Evolutionary conservation across 495 filamentous ascomycete genomes (phyloP).

Genomic region (Trichoderma parareesei): DNA sequence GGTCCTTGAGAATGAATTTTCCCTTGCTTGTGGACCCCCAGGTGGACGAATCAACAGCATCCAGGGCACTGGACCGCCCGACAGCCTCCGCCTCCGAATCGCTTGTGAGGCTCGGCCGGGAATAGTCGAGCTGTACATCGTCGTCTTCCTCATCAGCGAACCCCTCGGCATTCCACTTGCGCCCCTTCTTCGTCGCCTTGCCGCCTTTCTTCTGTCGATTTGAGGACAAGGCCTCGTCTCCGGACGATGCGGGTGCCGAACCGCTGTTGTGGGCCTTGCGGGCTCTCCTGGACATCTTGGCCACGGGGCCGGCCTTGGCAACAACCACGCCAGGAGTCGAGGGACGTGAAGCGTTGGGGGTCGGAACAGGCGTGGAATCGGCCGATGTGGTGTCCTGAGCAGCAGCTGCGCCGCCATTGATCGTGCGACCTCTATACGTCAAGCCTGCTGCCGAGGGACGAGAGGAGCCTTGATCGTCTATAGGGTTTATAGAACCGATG

Average conservation of each 20-base stretch:
- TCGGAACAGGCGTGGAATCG: slow-evolving; percentile 56
- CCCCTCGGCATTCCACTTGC: slow-evolving; percentile 87
- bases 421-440: slow-evolving; percentile 21
- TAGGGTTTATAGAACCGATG: slow-evolving; percentile 22
- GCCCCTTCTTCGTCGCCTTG: slow-evolving; percentile 68
- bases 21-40: slow-evolving; percentile 87
- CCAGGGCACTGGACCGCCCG: slow-evolving; percentile 43
- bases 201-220: slow-evolving; percentile 48
- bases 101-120: slow-evolving; percentile 40
- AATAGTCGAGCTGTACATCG: slow-evolving; percentile 72
- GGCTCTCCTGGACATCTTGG: slow-evolving; percentile 70
- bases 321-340: slow-evolving; percentile 68
- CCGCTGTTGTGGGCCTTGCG: slow-evolving; percentile 58
- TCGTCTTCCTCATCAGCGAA: slow-evolving; percentile 80
- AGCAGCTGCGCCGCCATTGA: slow-evolving; percentile 17
- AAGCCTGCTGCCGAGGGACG: slow-evolving; percentile 26
- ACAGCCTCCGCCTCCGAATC: slow-evolving; percentile 45
- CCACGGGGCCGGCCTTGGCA: slow-evolving; percentile 60
- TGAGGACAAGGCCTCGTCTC: slow-evolving; percentile 56
- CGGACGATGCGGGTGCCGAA: slow-evolving; percentile 63
- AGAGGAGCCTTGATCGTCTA: slow-evolving; percentile 18
- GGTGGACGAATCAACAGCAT: slow-evolving; percentile 64
- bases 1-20: slow-evolving; percentile 85
- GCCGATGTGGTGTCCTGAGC: slow-evolving; percentile 38
- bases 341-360: slow-evolving; percentile 74